These are phyloP conservation scores for Hymenoscyphus repandus DNA, from an alignment of 2,329 filamentous ascomycete species.

Conservation along the genomic window DNA sequence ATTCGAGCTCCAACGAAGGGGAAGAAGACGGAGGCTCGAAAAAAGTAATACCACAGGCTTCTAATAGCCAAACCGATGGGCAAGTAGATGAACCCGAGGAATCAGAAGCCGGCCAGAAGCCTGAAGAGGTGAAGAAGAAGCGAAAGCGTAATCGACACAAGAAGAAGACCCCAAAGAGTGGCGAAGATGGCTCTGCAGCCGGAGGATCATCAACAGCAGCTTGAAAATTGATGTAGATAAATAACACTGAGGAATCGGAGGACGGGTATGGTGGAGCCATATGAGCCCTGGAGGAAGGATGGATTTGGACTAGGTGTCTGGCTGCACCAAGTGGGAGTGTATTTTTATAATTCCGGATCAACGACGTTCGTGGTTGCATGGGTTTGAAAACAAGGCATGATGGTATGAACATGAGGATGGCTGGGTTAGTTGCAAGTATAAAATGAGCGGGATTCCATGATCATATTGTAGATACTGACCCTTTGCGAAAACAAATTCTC, in stretches of 20 bases:
- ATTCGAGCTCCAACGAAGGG: slow-evolving; percentile 36
- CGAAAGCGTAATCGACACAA: slow-evolving; percentile 20
- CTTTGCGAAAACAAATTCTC: background rate
- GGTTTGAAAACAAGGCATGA: too few relatives aligned
- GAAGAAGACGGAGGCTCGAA: slow-evolving; percentile 4
- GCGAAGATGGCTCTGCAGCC: slow-evolving; percentile 12
- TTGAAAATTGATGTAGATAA: background rate
- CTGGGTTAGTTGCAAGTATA: too few relatives aligned
- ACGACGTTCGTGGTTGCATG: too few relatives aligned
- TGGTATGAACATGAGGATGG: too few relatives aligned
- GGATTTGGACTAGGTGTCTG: too few relatives aligned
- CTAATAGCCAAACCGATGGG: background rate
- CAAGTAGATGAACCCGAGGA: background rate
- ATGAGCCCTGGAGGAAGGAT: too few relatives aligned
- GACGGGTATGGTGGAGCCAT: too few relatives aligned
- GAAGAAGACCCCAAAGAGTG: slow-evolving; percentile 24
- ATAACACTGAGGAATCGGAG: too few relatives aligned
- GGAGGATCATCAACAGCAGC: background rate
- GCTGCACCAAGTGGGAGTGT: too few relatives aligned
- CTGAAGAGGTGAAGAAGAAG: slow-evolving; percentile 26
- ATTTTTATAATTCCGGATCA: too few relatives aligned
- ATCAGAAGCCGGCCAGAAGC: slow-evolving; percentile 6
- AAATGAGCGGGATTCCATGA: background rate
- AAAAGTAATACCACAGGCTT: background rate
- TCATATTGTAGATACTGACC: background rate